Evolutionary conservation across 495 filamentous ascomycete genomes (phyloP).

Genomic region (Xylaria palmicola): DNA sequence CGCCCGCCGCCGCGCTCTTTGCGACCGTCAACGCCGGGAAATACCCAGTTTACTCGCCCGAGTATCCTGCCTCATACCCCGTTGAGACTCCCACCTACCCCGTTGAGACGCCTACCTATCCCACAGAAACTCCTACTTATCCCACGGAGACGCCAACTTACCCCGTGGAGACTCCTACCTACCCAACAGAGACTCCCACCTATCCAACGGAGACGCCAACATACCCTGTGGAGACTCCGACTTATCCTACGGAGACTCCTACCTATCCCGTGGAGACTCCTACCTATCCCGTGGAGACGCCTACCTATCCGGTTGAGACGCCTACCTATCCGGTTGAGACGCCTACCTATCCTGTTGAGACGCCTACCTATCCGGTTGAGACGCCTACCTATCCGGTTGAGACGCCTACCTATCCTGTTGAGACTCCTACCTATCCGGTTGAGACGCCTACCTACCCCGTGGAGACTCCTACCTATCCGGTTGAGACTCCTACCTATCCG

Average conservation of each 20-base stretch:
- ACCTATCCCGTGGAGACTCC: constrained; percentile 16
- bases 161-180: too few species aligned
- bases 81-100: constrained; percentile 7
- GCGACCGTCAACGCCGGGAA: constrained; percentile 29
- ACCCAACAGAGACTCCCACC: not conserved
- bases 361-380: constrained; percentile 10
- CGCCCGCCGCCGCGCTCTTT: constrained; percentile 36
- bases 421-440: not conserved
- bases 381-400: not conserved
- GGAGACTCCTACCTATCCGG: constrained; percentile 1
- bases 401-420: constrained; percentile 10
- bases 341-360: not conserved
- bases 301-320: not conserved
- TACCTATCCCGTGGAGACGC: constrained; percentile 8
- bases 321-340: constrained; percentile 9
- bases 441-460: not conserved
- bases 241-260: not conserved
- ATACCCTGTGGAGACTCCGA: constrained; percentile 13
- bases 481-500: not conserved
- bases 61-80: constrained; percentile 22
- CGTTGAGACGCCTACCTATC: constrained; percentile 14
- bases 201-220: constrained; percentile 15
- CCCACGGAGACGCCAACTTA: too few species aligned
- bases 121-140: not conserved
- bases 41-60: constrained; percentile 15